These are phyloP conservation scores for Jatropha curcas DNA, from an alignment of 345 rosid species.

Conservation along the genomic window DNA sequence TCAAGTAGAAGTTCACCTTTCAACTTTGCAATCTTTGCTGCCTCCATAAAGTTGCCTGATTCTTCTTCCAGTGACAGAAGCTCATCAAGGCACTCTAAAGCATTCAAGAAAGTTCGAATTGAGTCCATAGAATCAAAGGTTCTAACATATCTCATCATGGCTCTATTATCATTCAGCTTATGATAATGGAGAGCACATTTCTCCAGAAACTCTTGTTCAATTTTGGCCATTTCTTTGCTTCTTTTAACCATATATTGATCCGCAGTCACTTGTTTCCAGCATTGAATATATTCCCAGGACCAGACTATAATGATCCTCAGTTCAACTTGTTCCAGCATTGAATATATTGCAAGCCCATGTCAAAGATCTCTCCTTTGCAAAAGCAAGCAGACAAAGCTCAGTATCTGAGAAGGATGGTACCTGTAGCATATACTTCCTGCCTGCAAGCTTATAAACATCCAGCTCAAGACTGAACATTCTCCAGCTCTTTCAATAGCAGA, in stretches of 20 bases:
- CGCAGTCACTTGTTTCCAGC: slow-evolving; percentile 32
- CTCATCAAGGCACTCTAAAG: slow-evolving; percentile 24
- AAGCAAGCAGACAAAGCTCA: slow-evolving; percentile 42
- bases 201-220: slow-evolving; percentile 41
- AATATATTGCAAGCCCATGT: slow-evolving; percentile 39
- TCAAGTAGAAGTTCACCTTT: slow-evolving; percentile 39
- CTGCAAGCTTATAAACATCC: slow-evolving; percentile 34
- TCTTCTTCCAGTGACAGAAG: slow-evolving; percentile 31
- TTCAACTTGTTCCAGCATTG: too few relatives aligned
- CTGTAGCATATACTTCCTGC: slow-evolving; percentile 42
- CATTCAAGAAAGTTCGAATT: slow-evolving; percentile 14
- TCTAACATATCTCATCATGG: slow-evolving; percentile 35
- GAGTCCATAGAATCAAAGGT: slow-evolving; percentile 15
- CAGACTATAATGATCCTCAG: too few relatives aligned
- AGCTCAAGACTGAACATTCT: slow-evolving; percentile 40
- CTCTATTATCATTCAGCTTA: neutral
- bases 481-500: slow-evolving; percentile 42
- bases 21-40: slow-evolving; percentile 28
- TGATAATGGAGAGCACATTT: slow-evolving; percentile 39
- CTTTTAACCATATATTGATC: slow-evolving; percentile 6
- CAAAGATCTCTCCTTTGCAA: slow-evolving; percentile 39
- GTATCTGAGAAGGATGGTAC: slow-evolving; percentile 31
- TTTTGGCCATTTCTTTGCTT: slow-evolving; percentile 21
- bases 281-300: too few relatives aligned
- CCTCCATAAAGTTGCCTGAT: slow-evolving; percentile 26